Percentiles rank a stretch among this genome's conserved stretches.
These are phyloP conservation scores for Trichocomaceae sp. DNA, from an alignment of 2,329 filamentous ascomycete genomes.

Conservation along the genomic window DNA sequence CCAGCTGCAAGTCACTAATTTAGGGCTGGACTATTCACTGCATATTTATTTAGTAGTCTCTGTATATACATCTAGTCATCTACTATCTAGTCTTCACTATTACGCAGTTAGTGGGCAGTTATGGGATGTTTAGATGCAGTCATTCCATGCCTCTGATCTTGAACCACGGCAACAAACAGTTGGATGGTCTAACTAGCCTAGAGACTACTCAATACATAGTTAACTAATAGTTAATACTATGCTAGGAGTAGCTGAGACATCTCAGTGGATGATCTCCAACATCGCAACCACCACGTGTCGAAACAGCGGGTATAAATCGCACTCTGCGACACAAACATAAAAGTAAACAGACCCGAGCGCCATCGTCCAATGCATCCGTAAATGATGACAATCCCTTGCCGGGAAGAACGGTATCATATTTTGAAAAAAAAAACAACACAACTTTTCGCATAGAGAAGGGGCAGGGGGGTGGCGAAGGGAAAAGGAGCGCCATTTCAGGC, in stretches of 20 bases:
- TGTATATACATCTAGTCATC: too few relatives aligned
- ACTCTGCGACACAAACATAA: neutral
- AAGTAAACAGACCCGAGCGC: neutral
- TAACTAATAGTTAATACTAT: too few relatives aligned
- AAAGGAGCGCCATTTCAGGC: neutral
- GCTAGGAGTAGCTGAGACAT: neutral
- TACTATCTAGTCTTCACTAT: too few relatives aligned
- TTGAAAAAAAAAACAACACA: neutral
- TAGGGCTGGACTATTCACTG: too few relatives aligned
- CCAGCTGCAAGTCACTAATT: neutral
- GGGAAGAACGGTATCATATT: neutral
- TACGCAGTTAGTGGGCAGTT: too few relatives aligned
- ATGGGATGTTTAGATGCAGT: too few relatives aligned
- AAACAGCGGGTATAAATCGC: neutral
- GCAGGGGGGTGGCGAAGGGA: neutral
- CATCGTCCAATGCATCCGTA: neutral
- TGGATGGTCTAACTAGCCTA: too few relatives aligned
- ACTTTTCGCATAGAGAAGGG: neutral
- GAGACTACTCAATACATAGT: too few relatives aligned
- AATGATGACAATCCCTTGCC: neutral
- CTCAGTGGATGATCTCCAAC: neutral
- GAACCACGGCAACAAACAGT: too few relatives aligned
- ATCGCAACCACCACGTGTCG: neutral
- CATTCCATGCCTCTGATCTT: too few relatives aligned
- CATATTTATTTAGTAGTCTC: too few relatives aligned